Evolutionary conservation across 1,284 basidiomycete genomes (phyloP), one percentile per base, ranked within the genome.

Genomic region (Fomitopsis pinicola): DNA sequence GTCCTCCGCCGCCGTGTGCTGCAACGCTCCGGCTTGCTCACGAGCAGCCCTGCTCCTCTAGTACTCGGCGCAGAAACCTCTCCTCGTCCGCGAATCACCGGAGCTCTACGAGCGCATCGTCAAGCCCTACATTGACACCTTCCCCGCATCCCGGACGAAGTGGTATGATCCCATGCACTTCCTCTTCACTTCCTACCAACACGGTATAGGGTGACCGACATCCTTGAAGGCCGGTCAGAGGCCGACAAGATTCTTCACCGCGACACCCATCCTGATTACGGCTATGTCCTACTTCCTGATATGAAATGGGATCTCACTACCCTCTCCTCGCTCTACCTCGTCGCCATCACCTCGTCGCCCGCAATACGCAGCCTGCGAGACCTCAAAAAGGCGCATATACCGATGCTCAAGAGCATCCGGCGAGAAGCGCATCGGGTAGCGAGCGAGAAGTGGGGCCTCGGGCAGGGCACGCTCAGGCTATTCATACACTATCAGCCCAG

Each of bases 401-500:
- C 75, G 0, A 77, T 98, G 71, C 78, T 99, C 2, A 79, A 79
- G 42, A 79, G 78, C 12, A 94, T 99, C 60, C 80, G 82, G 22
- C 67, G 70, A 0, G 81, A 86, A 64, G 86, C 86, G 2, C 74
- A 76, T 45, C 72, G 72, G 2, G 72, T 88, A 3, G 88, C 85
- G 0, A 69, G 77, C 55, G 82, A 84, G 50, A 82, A 79, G 65
- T 96, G 87, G 82, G 84, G 83, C 0, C 74, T 95, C 3, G 73
- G 73, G 0, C 65, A 71, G 3, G 85, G 86, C 2, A 80, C 85
- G 26, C 69, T 98, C 62, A 78, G 95, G 62, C 82, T 97, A 78
- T 97, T 89, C 69, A 77, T 98, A 30, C 97, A 99, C 72, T 98
- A 99, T 72, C 96, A 98, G 72, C 97, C 97, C 0, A 93, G 89